These are phyloP conservation scores for Paecilomyces formosus DNA, from an alignment of 2,329 filamentous ascomycete species.

Conservation along the genomic window DNA sequence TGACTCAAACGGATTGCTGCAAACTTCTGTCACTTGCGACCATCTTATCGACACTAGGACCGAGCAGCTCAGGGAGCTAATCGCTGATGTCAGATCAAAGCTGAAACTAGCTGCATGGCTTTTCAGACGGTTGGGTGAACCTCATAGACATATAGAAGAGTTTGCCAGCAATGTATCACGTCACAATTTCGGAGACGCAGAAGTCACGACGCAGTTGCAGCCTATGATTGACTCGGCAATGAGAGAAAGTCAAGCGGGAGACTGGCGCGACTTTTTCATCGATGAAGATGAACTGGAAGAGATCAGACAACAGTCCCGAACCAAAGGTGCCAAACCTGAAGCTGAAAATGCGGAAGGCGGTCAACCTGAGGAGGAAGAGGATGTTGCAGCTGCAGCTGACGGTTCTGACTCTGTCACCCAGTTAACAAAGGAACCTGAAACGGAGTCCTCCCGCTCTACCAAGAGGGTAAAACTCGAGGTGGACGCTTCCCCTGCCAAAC, in stretches of 20 bases:
- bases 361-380: background rate
- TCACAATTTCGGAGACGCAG: slow-evolving; percentile 22
- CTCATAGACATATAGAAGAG: slow-evolving; percentile 18
- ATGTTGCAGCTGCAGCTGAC: background rate
- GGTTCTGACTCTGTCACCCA: background rate
- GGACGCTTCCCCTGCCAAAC: background rate
- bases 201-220: slow-evolving; percentile 15
- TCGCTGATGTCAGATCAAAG: slow-evolving; percentile 13
- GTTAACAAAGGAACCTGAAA: background rate
- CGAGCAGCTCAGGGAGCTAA: slow-evolving; percentile 15
- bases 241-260: slow-evolving; percentile 9
- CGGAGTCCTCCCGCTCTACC: background rate
- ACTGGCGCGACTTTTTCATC: slow-evolving; percentile 24
- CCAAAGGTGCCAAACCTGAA: background rate
- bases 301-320: background rate
- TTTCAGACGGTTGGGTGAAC: slow-evolving; percentile 14
- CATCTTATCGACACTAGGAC: slow-evolving; percentile 20
- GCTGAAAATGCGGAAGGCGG: background rate
- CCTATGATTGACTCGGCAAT: slow-evolving; percentile 14
- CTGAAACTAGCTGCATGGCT: slow-evolving; percentile 24
- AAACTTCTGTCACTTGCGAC: slow-evolving; percentile 22
- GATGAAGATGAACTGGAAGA: background rate
- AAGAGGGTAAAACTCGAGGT: slow-evolving; percentile 1
- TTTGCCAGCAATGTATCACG: slow-evolving; percentile 17
- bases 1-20: slow-evolving; percentile 17